A percentile compares a stretch with the other conserved stretches of the same genome.
phyloP scores from a whole-genome alignment of 1,284 basidiomycete species.

The Kalmanozyma brasiliensis region DNA sequence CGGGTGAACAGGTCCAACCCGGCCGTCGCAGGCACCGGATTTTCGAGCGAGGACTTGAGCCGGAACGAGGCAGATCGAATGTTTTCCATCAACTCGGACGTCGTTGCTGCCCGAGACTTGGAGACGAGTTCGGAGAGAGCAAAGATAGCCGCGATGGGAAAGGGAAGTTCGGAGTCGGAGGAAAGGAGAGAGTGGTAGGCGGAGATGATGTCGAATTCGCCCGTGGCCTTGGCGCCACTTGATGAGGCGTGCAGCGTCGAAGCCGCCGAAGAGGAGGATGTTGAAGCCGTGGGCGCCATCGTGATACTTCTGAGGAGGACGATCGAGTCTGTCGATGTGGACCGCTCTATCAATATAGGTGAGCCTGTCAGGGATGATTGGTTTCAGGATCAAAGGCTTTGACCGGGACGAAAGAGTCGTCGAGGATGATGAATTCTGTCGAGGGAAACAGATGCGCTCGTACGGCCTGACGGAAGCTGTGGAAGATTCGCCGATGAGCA shows the following conservation, averaged over 20 bases:
- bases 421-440: no score
- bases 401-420: no score
- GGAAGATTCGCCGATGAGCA: no score
- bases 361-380: no score
- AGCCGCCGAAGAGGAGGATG: conserved; percentile 10
- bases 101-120: conserved; percentile 83
- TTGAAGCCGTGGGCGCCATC: conserved; percentile 18
- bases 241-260: conserved; percentile 12
- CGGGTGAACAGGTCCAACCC: conserved; percentile 89
- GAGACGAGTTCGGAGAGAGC: conserved; percentile 81
- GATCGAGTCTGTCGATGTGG: no score
- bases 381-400: no score
- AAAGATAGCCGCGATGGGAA: conserved; percentile 87
- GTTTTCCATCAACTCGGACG: conserved; percentile 87
- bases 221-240: not conserved
- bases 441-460: no score
- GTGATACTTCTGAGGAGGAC: not conserved
- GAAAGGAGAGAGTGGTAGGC: conserved; percentile 55
- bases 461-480: no score
- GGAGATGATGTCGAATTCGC: conserved; percentile 59
- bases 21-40: conserved; percentile 86
- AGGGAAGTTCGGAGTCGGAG: conserved; percentile 74
- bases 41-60: conserved; percentile 76
- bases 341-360: no score
- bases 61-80: conserved; percentile 79